Conservation (phyloP, 2,329 filamentous ascomycete species). For the Claviceps paspali region DNA sequence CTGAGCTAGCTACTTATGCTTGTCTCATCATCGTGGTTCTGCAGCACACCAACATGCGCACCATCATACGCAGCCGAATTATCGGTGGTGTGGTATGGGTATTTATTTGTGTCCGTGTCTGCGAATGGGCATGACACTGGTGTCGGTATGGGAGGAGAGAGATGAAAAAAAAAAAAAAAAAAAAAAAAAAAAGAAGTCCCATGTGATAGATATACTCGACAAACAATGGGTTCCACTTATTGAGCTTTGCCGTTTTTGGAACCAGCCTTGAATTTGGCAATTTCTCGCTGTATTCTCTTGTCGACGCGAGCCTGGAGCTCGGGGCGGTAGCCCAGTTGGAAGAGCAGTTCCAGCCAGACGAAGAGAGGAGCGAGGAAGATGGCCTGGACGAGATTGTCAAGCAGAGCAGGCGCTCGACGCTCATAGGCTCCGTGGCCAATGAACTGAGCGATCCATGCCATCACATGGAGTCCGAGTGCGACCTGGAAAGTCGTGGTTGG, state of each 20-base stretch:
- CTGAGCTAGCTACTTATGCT: background rate
- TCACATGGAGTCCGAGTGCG: slow-evolving; percentile 53
- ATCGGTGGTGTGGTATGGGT: no score
- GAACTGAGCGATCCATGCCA: slow-evolving; percentile 81
- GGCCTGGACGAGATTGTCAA: slow-evolving; percentile 86
- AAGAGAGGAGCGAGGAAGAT: slow-evolving; percentile 90
- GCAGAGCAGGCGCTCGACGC: slow-evolving; percentile 68
- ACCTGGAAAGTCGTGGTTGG: slow-evolving; percentile 32
- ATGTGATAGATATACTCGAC: background rate
- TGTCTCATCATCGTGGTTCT: background rate
- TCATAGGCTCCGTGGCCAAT: slow-evolving; percentile 84
- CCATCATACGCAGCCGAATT: background rate
- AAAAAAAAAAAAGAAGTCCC: background rate
- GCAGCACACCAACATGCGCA: background rate
- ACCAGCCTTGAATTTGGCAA: slow-evolving; percentile 54
- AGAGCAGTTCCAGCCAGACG: slow-evolving; percentile 90
- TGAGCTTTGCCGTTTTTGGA: slow-evolving; percentile 40
- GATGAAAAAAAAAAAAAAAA: no score
- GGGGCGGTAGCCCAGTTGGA: slow-evolving; percentile 76
- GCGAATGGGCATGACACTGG: no score
- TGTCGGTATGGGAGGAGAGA: background rate
- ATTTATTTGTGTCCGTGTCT: no score
- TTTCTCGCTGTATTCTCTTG: slow-evolving; percentile 57
- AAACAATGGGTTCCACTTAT: slow-evolving; percentile 14
- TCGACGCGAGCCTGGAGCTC: slow-evolving; percentile 74